Percentiles rank a stretch among this genome's conserved stretches.
Evolutionary conservation across 768 basidiomycete species (phyloP).

Genomic region (Tylopilus plumbeoviolaceoides): DNA sequence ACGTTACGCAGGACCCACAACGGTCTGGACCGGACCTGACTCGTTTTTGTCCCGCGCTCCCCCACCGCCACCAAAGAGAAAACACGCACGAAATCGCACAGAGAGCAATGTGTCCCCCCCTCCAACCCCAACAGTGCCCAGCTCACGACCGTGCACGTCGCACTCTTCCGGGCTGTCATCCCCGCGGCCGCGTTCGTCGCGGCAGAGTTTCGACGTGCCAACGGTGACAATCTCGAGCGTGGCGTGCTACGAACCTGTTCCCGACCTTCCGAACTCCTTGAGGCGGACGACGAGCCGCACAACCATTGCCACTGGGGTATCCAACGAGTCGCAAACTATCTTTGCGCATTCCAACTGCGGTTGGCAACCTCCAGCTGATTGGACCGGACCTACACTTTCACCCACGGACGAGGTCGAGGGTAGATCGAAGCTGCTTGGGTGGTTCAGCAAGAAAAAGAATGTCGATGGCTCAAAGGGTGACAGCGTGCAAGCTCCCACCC

Average conservation of each 20-base stretch:
- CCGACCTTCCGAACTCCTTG: not conserved
- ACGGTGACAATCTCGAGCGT: not conserved
- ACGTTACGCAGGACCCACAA: not conserved
- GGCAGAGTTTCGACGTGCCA: not conserved
- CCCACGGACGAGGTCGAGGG: not conserved
- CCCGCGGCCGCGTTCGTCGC: not conserved
- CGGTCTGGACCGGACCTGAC: slow-evolving; percentile 18
- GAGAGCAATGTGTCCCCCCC: not conserved
- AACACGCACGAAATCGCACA: slow-evolving; percentile 13
- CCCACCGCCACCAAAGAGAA: slow-evolving; percentile 12
- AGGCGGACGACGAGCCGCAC: not conserved
- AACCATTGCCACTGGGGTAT: not conserved
- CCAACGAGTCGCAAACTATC: not conserved
- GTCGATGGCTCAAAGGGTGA: not conserved
- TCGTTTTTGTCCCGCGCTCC: slow-evolving; percentile 21
- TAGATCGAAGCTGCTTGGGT: not conserved
- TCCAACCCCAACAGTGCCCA: not conserved
- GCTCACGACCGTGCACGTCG: not conserved
- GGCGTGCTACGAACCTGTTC: no score
- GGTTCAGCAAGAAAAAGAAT: slow-evolving; percentile 1
- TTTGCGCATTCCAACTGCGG: not conserved
- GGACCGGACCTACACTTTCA: slow-evolving; percentile 16
- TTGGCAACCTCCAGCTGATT: slow-evolving; percentile 25
- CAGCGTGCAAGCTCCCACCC: not conserved
- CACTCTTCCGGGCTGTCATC: not conserved